Percentiles rank a stretch among this genome's conserved stretches.
Evolutionary conservation across 805 yeast genomes (phyloP).

Genomic region (Brettanomyces bruxellensis): DNA sequence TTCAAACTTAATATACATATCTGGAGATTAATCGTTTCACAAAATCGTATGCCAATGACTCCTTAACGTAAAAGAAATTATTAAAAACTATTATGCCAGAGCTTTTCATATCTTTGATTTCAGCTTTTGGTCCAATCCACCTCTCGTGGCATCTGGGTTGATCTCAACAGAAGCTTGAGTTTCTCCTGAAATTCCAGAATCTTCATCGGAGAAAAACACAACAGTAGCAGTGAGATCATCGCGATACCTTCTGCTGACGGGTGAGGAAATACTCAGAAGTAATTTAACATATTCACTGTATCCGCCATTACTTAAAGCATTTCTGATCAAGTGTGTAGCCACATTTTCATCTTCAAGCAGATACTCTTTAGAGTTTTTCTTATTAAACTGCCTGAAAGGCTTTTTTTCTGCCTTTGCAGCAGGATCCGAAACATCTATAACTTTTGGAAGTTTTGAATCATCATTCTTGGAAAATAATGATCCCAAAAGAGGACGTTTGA

Average conservation of each 20-base stretch:
- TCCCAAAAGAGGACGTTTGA: slow-evolving; percentile 36
- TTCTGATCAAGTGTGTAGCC: slow-evolving; percentile 87
- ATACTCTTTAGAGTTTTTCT: slow-evolving; percentile 28
- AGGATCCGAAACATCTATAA: slow-evolving; percentile 51
- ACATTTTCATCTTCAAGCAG: slow-evolving; percentile 78
- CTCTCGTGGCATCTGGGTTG: slow-evolving; percentile 48
- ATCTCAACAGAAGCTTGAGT: slow-evolving; percentile 42
- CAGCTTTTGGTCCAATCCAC: slow-evolving; percentile 34
- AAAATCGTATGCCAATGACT: no score
- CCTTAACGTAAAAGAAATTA: no score
- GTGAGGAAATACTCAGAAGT: slow-evolving; percentile 84
- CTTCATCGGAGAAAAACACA: slow-evolving; percentile 60
- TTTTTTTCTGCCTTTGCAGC: slow-evolving; percentile 55
- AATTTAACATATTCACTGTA: slow-evolving; percentile 81
- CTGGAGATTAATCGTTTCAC: no score
- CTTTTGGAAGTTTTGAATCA: slow-evolving; percentile 46
- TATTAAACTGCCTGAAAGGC: slow-evolving; percentile 50
- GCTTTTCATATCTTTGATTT: slow-evolving; percentile 36
- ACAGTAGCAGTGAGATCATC: slow-evolving; percentile 96
- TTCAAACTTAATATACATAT: no score
- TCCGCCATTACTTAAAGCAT: slow-evolving; percentile 84
- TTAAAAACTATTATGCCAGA: no score
- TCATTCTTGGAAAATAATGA: slow-evolving; percentile 25
- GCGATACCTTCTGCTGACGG: slow-evolving; percentile 83
- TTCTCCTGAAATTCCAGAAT: slow-evolving; percentile 39